Evolutionary conservation across 2,329 filamentous ascomycete species (phyloP).

Genomic region (Aspergillus novofumigatus): DNA sequence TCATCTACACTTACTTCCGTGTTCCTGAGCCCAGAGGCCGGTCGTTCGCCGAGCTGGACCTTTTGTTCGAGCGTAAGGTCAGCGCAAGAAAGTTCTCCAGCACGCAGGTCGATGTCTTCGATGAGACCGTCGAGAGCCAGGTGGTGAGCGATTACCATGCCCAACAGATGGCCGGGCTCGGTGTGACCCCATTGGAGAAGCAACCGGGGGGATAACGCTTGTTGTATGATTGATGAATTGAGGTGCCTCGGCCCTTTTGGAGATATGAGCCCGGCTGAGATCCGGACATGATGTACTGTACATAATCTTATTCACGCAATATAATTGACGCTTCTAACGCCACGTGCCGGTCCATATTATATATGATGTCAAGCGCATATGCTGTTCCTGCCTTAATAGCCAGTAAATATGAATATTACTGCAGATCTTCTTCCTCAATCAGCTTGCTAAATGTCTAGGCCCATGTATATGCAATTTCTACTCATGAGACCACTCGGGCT

Average conservation of each 20-base stretch:
- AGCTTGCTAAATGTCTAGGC: not conserved
- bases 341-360: not conserved
- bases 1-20: slow-evolving; percentile 77
- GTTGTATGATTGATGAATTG: slow-evolving; percentile 4
- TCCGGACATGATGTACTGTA: not conserved
- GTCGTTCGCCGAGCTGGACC: slow-evolving; percentile 79
- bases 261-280: not conserved
- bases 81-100: slow-evolving; percentile 68
- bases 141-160: slow-evolving; percentile 28
- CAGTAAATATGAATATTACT: not conserved
- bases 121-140: slow-evolving; percentile 29
- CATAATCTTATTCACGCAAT: not conserved
- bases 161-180: slow-evolving; percentile 48
- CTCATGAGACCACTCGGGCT: slow-evolving; percentile 83
- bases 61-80: slow-evolving; percentile 73
- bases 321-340: not conserved
- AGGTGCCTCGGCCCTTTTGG: not conserved
- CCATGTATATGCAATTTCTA: slow-evolving; percentile 37
- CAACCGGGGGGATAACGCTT: slow-evolving; percentile 8
- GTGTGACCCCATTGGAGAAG: slow-evolving; percentile 54
- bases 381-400: slow-evolving; percentile 1
- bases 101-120: slow-evolving; percentile 55
- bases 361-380: slow-evolving; percentile 6
- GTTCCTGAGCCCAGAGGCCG: slow-evolving; percentile 75
- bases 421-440: not conserved